A percentile compares a stretch with the other conserved stretches of the same genome.
Evolutionary conservation across 495 filamentous ascomycete genomes (phyloP).

Genomic region (Haplographium delicatum): DNA sequence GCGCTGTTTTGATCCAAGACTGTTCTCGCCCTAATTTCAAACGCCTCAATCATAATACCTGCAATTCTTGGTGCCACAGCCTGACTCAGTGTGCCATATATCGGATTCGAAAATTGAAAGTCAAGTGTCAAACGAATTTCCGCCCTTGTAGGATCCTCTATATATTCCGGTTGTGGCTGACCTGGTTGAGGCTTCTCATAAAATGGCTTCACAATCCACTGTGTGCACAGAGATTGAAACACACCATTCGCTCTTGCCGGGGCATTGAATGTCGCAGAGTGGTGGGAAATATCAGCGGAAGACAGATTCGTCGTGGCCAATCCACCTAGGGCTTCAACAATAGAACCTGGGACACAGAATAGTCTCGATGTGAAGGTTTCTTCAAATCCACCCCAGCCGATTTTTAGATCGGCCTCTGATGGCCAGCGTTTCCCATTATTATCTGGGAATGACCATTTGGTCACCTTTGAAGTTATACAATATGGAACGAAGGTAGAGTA

Average conservation of each 20-base stretch:
- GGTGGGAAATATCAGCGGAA: constrained; percentile 30
- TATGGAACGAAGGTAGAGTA: constrained; percentile 86
- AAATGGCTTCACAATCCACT: constrained; percentile 60
- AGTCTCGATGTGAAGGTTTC: constrained; percentile 75
- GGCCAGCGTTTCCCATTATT: constrained; percentile 46
- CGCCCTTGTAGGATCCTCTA: constrained; percentile 36
- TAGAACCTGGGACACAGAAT: constrained; percentile 58
- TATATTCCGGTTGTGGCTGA: constrained; percentile 28
- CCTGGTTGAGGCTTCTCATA: constrained; percentile 25
- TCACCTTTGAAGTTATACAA: constrained; percentile 68
- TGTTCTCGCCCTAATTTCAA: constrained; percentile 71
- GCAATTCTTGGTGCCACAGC: constrained; percentile 81
- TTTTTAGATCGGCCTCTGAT: constrained; percentile 67
- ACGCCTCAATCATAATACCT: constrained; percentile 84
- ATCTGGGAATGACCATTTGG: constrained; percentile 40
- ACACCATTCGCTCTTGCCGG: constrained; percentile 40
- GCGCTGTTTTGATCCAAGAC: too few species aligned
- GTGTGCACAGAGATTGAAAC: constrained; percentile 70
- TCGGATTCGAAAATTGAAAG: constrained; percentile 78
- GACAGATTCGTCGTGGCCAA: constrained; percentile 40
- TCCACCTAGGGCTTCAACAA: constrained; percentile 80
- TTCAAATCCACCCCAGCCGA: constrained; percentile 77
- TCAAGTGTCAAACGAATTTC: constrained; percentile 69
- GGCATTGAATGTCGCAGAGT: constrained; percentile 16
- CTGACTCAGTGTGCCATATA: constrained; percentile 73